Evolutionary conservation across 108 stramenopile genomes (phyloP).

Genomic region (Pinguiococcus pyrenoidosus): DNA sequence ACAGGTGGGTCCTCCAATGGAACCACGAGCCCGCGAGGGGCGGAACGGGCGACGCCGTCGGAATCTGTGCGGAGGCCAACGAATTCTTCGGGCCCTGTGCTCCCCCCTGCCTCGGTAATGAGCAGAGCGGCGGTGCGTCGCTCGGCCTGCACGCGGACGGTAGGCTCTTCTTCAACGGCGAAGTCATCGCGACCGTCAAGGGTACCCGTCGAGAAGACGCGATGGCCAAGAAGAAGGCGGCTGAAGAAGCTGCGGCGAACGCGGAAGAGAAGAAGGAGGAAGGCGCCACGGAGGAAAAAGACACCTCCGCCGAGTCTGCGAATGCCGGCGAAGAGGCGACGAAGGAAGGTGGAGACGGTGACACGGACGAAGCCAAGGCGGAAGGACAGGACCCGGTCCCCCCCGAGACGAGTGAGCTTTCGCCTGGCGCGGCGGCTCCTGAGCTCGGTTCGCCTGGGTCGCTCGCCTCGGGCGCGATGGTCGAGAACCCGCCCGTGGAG

Average conservation of each 20-base stretch:
- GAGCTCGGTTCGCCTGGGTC: too few relatives aligned
- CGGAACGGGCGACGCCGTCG: conserved; percentile 12
- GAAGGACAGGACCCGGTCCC: too few relatives aligned
- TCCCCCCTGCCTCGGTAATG: conserved; percentile 2
- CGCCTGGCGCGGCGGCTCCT: too few relatives aligned
- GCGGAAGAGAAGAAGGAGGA: too few relatives aligned
- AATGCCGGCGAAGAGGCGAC: too few relatives aligned
- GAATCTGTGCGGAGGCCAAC: conserved; percentile 10
- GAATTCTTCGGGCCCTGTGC: conserved; percentile 10
- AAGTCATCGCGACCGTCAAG: neutral
- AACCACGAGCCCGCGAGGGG: conserved; percentile 7
- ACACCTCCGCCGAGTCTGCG: too few relatives aligned
- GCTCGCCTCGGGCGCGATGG: too few relatives aligned
- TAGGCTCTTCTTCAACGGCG: conserved; percentile 9
- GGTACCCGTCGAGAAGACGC: neutral
- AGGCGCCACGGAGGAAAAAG: too few relatives aligned
- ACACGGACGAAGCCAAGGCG: neutral
- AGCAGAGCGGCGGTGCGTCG: neutral
- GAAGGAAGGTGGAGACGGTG: neutral
- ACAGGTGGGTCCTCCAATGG: conserved; percentile 12
- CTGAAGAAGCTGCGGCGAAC: conserved; percentile 4
- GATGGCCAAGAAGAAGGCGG: conserved; percentile 1
- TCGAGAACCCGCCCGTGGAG: too few relatives aligned
- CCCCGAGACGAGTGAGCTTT: too few relatives aligned
- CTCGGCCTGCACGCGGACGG: conserved; percentile 7